Evolutionary conservation across 1,284 basidiomycete species (phyloP), one percentile per base, ranked within the genome.

Genomic region (Malassezia cuniculi): DNA sequence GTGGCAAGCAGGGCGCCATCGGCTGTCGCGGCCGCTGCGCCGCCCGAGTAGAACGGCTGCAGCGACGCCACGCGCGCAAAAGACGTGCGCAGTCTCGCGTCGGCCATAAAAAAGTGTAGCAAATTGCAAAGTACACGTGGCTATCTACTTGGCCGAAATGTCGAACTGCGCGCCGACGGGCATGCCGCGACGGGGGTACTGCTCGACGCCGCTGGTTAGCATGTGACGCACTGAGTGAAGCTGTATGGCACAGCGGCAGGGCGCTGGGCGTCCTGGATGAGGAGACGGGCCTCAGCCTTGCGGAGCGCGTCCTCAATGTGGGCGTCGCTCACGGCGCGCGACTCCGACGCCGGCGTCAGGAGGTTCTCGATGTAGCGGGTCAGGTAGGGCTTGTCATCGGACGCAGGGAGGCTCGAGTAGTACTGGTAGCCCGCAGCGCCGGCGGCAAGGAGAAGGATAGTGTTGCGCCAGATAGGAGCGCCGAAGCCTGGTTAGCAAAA

Each of bases 1-100:
- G 85, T 85, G 38, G 89, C 75, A 20, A 95, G 74, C 66, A 75
- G 78, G 33, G 71, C 71, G 30, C 84, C 87, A 73, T 94, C 85
- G 38, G 73, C 69, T 4, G 82, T 80, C 29, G 86, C 71, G 8
- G 84, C 77, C 25, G 87, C 79, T 6, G 60, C 49, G 4, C 61
- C 62, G 8, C 62, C 62, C n/a, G 60, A 60, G 47, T 60, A 66
- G 40, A 64, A 62, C 1, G 63, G 58, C 31, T 56, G 50, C 30
- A 66, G 46, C 11, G 52, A 22, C 10, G 50, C 34, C 5, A 34
- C 34, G 34, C 52, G 54, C 6, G 38, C 38, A 35, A 53, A 58
- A 7, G 51, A 48, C 1, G 56, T 49, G 22, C 55, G 50, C 36
- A 56, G 47, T n/a, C 46, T 38, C 15, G 47, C 32, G 31, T 15